Evolutionary conservation across 139 green algal genomes (phyloP), one percentile per base, ranked within the genome.

Genomic region (Chlorella sp.): DNA sequence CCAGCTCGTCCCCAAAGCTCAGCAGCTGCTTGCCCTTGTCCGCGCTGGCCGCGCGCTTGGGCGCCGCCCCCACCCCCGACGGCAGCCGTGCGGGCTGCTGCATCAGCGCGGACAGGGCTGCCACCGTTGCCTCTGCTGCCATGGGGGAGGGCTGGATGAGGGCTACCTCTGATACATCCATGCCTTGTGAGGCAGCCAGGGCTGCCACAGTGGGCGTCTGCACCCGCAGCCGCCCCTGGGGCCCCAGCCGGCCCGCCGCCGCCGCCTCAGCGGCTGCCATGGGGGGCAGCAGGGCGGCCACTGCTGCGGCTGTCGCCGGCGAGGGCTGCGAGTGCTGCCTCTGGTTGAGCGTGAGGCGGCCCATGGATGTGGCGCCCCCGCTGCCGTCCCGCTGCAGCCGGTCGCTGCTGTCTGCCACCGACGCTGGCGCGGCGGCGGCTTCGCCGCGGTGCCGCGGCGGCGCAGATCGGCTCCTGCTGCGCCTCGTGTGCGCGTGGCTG

Each of bases 1-100:
- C 87, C 57, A 90, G 57, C 76, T 90, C 87, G 21, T 90, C 87
- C 25, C 82, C 83, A 64, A 90, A 90, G 71, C 82, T 88, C 64
- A 90, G 72, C 71, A 65, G 57, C 71, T 87, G 82, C 38, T 75
- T 82, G 47, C 39, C 47, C 17, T n/a, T 36, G 4, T 36, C 75
- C 23, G 34, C 55, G 21, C 47, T 85, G 41, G 47, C 67, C 56
- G 63, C 34, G 30, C 32, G n/a, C 41, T 18, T 25, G 39, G 26
- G 4, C 12, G 39, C 41, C 65, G 63, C 63, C 4, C 38, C 41
- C 28, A 39, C 63, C 4, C 38, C 41, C 28, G 62, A 63, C 23
- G 32, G 23, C 78, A 51, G 63, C 28, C 78, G 63, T 1, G 78
- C 64, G 6, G 78, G 63, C 64, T 75, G 78, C 6, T 16, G 30